Evolutionary conservation across 495 filamentous ascomycete species (phyloP).

Genomic region (Penicillium coffeae): DNA sequence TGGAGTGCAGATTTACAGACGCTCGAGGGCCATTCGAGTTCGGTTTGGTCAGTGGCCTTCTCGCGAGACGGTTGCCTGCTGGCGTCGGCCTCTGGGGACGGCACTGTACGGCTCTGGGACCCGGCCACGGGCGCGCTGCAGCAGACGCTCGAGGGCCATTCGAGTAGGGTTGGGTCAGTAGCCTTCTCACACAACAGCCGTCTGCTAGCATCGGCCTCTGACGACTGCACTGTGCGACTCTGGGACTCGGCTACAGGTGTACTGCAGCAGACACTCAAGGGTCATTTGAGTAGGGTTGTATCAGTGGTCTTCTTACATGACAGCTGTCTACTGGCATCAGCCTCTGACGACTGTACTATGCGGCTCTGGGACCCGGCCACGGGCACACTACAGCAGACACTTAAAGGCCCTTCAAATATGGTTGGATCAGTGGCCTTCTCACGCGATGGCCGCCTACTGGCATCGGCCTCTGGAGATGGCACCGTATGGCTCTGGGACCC

Average conservation of each 20-base stretch:
- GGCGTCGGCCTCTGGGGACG: conserved; percentile 15
- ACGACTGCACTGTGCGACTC: no score
- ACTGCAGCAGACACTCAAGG: no score
- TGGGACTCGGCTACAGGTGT: no score
- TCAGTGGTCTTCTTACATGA: no score
- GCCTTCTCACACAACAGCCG: neutral
- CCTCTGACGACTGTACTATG: no score
- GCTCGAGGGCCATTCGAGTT: no score
- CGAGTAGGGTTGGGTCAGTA: neutral
- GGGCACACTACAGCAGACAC: neutral
- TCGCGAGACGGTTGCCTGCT: conserved; percentile 18
- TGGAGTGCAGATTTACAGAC: neutral
- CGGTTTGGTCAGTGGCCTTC: conserved; percentile 15
- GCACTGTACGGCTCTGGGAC: conserved; percentile 20
- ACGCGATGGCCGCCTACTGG: conserved; percentile 1
- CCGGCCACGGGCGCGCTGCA: no score
- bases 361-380: neutral
- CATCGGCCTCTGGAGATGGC: neutral
- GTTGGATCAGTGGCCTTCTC: neutral
- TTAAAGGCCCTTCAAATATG: neutral
- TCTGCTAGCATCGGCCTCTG: neutral
- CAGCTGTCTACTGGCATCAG: no score
- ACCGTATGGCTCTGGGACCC: conserved; percentile 1
- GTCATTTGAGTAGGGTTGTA: no score
- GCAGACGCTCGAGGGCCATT: conserved; percentile 19